Conservation (phyloP, 768 basidiomycete species). For the Leccinum obscurum region DNA sequence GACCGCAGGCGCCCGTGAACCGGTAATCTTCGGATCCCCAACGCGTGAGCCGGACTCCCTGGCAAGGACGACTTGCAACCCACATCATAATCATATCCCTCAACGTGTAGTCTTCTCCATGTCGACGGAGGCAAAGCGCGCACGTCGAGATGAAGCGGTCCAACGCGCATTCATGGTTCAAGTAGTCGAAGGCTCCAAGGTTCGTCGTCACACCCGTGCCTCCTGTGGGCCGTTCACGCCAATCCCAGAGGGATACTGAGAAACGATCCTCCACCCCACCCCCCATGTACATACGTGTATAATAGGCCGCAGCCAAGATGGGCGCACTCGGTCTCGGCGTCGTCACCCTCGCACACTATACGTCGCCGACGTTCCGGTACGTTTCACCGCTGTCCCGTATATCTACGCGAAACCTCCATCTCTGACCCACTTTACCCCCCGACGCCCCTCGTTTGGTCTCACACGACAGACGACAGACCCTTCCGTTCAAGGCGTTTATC, state of each 20-base stretch:
- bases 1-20: background rate
- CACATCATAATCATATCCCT: background rate
- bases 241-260: too few species aligned
- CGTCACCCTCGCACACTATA: constrained; percentile 61
- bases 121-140: constrained; percentile 29
- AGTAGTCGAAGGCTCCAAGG: constrained; percentile 56
- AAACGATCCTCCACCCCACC: background rate
- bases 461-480: constrained; percentile 64
- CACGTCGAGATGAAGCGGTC: constrained; percentile 51
- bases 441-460: background rate
- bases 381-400: constrained; percentile 11
- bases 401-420: background rate
- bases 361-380: constrained; percentile 75
- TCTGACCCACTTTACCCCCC: constrained; percentile 1
- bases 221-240: background rate
- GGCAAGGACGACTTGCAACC: background rate
- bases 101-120: constrained; percentile 18
- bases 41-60: background rate
- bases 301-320: constrained; percentile 53
- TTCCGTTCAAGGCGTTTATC: constrained; percentile 80
- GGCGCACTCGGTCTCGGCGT: constrained; percentile 59
- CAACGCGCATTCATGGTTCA: constrained; percentile 61
- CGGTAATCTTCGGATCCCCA: constrained; percentile 5
- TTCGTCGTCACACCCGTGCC: constrained; percentile 32
- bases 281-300: too few species aligned